Evolutionary conservation across 2,329 filamentous ascomycete species (phyloP), one percentile per base, ranked within the genome.

Genomic region (Amauroascus niger): DNA sequence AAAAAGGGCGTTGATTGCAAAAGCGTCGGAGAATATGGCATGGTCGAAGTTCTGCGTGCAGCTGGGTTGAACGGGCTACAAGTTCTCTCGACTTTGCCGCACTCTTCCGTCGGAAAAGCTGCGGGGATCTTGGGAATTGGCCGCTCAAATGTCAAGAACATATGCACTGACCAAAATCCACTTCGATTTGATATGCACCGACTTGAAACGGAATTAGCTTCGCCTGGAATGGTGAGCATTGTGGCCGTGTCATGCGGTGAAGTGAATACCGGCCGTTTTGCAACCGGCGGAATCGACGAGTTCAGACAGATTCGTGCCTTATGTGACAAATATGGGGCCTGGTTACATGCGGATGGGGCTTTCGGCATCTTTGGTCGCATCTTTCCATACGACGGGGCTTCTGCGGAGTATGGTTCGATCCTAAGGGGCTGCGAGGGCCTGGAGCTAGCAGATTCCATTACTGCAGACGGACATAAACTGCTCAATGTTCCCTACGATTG

Each of bases 401-500:
- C 52, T 20, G 65, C 74, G 0, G 78, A 84, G 53, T 89, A 86
- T 64, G 65, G 66, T 11, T 71, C 56, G 45, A 64, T 81, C 57
- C 81, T 70, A 55, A 69, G 65, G 33, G 76, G 69, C 55, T 76
- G 71, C 1, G 75, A 79, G 3, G 87, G 87, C 0, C 68, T 96
- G 11, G 84, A 95, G 57, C 74, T 95, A 1, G 88, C 87, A 2
- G 88, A 96, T 65, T 94, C 87, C 49, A 89, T 96, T 60, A 84
- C 88, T 0, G 83, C 86, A 1, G 90, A 96, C 63, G 86, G 80
- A 0, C 91, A 97, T 69, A 96, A 96, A 65, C 72, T 95, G n/a
- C 78, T 97, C 57, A 96, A 96, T 61, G 88, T 95, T 44, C 90
- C 91, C 0, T 96, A 96, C 63, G 91, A 96, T 68, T 90, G 85